A percentile compares a stretch with the other conserved stretches of the same genome.
These are phyloP conservation scores for Euphorbia tirucalli DNA, from an alignment of 345 rosid species.

Conservation along the genomic window DNA sequence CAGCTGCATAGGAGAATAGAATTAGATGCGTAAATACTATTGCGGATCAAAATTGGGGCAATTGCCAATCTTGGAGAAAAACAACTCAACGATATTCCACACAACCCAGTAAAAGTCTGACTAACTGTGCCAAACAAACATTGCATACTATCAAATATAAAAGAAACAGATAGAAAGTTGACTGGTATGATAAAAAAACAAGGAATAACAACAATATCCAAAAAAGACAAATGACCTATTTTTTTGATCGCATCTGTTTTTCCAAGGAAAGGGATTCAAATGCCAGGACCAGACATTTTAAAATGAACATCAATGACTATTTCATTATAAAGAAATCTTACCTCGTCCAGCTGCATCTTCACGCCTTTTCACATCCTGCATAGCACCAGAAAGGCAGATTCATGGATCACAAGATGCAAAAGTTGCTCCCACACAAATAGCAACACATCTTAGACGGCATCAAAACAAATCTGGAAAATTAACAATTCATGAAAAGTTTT, in stretches of 20 bases:
- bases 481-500: not conserved
- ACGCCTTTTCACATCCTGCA: constrained; percentile 28
- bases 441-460: not conserved
- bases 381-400: constrained; percentile 10
- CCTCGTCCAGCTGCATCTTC: constrained; percentile 38
- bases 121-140: not conserved
- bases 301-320: not conserved
- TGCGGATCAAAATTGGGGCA: not conserved
- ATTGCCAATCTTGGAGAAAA: not conserved
- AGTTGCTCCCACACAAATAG: not conserved
- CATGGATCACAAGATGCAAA: not conserved
- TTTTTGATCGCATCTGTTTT: not conserved
- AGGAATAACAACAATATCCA: not conserved
- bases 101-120: not conserved
- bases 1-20: constrained; percentile 27
- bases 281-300: not conserved
- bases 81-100: not conserved
- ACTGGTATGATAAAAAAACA: not conserved
- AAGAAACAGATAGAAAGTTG: not conserved
- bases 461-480: not conserved
- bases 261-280: not conserved
- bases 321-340: constrained; percentile 10
- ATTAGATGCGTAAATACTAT: not conserved
- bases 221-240: not conserved
- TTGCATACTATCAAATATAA: not conserved